Evolutionary conservation across 2,329 filamentous ascomycete species (phyloP).

Genomic region (Arthrobotrys conoides): DNA sequence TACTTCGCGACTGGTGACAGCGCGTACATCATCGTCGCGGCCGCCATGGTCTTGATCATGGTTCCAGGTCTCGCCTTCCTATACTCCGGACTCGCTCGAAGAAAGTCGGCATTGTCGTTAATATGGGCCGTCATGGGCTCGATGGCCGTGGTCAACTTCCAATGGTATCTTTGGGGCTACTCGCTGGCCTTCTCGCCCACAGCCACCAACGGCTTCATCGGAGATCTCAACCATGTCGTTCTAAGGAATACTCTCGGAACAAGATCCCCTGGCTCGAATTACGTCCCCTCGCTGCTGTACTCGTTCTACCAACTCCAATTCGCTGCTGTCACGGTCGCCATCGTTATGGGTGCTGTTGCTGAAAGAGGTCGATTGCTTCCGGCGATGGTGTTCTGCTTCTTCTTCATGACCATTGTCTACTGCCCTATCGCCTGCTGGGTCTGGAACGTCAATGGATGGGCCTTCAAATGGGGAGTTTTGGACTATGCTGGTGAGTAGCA

Average conservation of each 20-base stretch:
- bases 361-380: slow-evolving; percentile 94
- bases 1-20: slow-evolving; percentile 91
- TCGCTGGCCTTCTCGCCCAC: slow-evolving; percentile 89
- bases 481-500: slow-evolving; percentile 80
- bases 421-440: slow-evolving; percentile 97
- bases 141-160: slow-evolving; percentile 90
- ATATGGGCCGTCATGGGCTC: slow-evolving; percentile 98
- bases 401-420: slow-evolving; percentile 97
- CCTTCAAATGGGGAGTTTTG: slow-evolving; percentile 87
- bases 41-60: slow-evolving; percentile 97
- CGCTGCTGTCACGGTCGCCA: slow-evolving; percentile 90
- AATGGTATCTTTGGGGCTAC: slow-evolving; percentile 99
- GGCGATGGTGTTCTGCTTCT: slow-evolving; percentile 94
- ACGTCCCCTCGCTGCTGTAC: slow-evolving; percentile 91
- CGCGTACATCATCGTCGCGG: slow-evolving; percentile 89
- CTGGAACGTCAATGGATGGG: slow-evolving; percentile 97
- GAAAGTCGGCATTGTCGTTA: slow-evolving; percentile 96
- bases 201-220: slow-evolving; percentile 90
- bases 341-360: slow-evolving; percentile 90
- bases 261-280: slow-evolving; percentile 88
- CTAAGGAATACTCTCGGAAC: slow-evolving; percentile 84
- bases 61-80: slow-evolving; percentile 96
- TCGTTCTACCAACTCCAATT: slow-evolving; percentile 99
- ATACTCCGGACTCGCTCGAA: slow-evolving; percentile 95
- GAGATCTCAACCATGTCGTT: slow-evolving; percentile 89